Percentiles rank a stretch among this genome's conserved stretches.
These are phyloP conservation scores for Beauveria brongniartii DNA, from an alignment of 2,329 filamentous ascomycete species.

Conservation along the genomic window DNA sequence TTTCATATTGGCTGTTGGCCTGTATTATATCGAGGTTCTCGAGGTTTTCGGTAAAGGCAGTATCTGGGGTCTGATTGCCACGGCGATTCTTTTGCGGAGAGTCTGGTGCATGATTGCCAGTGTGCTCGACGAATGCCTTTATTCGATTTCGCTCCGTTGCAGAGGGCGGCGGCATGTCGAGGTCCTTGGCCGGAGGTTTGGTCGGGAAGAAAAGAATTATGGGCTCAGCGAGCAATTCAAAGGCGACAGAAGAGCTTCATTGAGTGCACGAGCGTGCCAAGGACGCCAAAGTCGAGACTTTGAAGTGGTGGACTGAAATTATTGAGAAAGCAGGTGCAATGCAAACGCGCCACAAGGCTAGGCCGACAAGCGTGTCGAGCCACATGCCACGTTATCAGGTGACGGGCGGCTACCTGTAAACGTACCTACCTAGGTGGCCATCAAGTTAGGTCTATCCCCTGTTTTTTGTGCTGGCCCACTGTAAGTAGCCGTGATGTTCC, in stretches of 20 bases:
- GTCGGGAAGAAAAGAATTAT: background rate
- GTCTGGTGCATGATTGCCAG: background rate
- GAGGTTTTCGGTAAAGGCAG: constrained; percentile 2
- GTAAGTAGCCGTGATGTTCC: too few relatives aligned
- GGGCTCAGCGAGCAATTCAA: background rate
- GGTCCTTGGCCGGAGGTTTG: background rate
- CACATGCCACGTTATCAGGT: background rate
- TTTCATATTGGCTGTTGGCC: background rate
- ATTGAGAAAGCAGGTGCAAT: background rate
- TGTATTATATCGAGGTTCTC: constrained; percentile 3
- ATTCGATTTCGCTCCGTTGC: constrained; percentile 2
- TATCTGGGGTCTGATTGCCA: constrained; percentile 1
- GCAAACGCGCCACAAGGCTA: background rate
- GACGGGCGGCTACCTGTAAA: background rate
- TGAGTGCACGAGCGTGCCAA: background rate
- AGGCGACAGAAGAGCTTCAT: background rate
- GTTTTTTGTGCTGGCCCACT: too few relatives aligned
- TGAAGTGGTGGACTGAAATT: background rate
- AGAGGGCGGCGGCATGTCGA: background rate
- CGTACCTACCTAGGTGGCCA: background rate
- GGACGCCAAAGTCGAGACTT: background rate
- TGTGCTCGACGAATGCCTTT: constrained; percentile 7
- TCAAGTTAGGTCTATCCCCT: too few relatives aligned
- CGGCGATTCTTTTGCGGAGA: constrained; percentile 1
- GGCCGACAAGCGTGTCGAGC: background rate